Base-by-base conservation (phyloP, 306 rosid species). In the Inga laurina region DNA sequence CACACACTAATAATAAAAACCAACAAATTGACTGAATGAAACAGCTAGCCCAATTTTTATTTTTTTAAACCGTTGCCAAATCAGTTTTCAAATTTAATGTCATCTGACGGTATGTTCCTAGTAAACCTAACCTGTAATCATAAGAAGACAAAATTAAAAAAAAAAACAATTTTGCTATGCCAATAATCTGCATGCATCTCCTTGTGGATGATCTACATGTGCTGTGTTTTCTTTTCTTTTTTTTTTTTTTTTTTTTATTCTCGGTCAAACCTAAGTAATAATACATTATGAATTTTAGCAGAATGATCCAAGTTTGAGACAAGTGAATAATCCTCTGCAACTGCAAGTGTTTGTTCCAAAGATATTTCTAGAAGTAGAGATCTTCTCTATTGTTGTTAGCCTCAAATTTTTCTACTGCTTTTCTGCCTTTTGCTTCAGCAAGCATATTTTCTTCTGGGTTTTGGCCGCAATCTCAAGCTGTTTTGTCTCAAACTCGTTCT, bases 401-500 rank as follows among this genome's bases (percentile, higher is more conserved):
- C 93, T 90, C 46, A 87, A 90, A 22, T 76, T 85, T 37, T 59
- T n/a, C 80, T 82, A 87, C 75, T 86, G 88, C 86, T 78, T 87
- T 68, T 90, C 87, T 72, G 98, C 94, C 81, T 89, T 88, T 48
- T 86, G 87, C 85, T 87, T 92, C 39, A 90, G 78, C 2, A 24
- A 10, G 86, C 78, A 43, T 79, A 92, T 72, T 81, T 64, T 88
- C 83, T 77, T 81, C 21, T 86, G 78, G 45, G 92, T 85, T 83
- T 80, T 88, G 4, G 72, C 84, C 32, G 89, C 72, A 21, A 87
- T 86, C 82, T 72, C 77, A 21, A 70, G 75, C 44, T 85, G 91
- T 72, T 90, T 83, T 52, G 83, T 91, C 82, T 90, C 97, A 46
- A 91, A 88, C 68, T 88, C 75, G 62, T 49, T 82, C 98, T 92